phyloP scores from a whole-genome alignment of 1,139 yeast genomes.

The Eremothecium cymbalariae region DNA sequence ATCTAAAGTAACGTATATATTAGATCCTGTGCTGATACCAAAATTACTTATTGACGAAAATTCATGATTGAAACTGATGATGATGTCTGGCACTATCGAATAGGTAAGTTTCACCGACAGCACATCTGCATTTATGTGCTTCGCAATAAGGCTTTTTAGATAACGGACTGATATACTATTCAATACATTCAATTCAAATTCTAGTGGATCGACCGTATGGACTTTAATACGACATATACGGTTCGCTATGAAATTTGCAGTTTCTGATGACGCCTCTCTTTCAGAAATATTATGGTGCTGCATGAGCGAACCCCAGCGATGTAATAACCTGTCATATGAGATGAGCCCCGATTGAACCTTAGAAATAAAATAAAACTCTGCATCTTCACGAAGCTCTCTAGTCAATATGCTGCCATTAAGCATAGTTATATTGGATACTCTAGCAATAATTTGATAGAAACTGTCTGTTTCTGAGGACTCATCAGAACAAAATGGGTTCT shows the following conservation, averaged over 20 bases:
- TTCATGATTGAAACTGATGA: slow-evolving; percentile 16
- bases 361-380: slow-evolving; percentile 60
- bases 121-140: slow-evolving; percentile 8
- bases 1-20: slow-evolving; percentile 10
- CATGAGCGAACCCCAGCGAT: slow-evolving; percentile 16
- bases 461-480: slow-evolving; percentile 32
- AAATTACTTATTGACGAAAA: slow-evolving; percentile 18
- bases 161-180: slow-evolving; percentile 18
- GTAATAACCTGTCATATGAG: slow-evolving; percentile 22
- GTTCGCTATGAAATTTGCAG: background rate
- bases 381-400: slow-evolving; percentile 45
- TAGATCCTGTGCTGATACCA: slow-evolving; percentile 12
- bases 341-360: slow-evolving; percentile 37
- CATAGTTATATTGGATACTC: slow-evolving; percentile 36
- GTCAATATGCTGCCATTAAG: slow-evolving; percentile 52
- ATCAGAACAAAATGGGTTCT: slow-evolving; percentile 45
- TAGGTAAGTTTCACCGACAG: slow-evolving; percentile 12
- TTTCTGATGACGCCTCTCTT: background rate
- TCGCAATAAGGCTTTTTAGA: slow-evolving; percentile 19
- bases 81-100: slow-evolving; percentile 8
- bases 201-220: slow-evolving; percentile 6
- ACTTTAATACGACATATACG: slow-evolving; percentile 13
- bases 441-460: slow-evolving; percentile 39
- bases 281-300: slow-evolving; percentile 14
- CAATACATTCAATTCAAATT: slow-evolving; percentile 10